Conservation (phyloP, 2,329 filamentous ascomycete species). For the Huntiella omanensis region DNA sequence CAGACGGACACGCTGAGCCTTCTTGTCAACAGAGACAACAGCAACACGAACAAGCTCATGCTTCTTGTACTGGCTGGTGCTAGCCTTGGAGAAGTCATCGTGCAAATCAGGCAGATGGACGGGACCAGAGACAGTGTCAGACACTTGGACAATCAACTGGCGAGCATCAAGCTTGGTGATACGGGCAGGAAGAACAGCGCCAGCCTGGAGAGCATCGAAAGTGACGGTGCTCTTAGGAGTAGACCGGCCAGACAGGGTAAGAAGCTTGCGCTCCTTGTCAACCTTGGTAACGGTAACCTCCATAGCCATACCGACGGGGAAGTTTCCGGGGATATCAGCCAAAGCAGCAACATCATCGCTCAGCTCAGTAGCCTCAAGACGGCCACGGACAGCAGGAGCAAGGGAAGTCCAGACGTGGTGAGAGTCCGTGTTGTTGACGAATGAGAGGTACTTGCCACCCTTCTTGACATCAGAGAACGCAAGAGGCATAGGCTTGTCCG, state of each 20-base stretch:
- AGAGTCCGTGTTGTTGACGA: constrained; percentile 73
- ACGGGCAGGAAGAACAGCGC: constrained; percentile 64
- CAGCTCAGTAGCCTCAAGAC: constrained; percentile 64
- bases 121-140: constrained; percentile 58
- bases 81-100: constrained; percentile 70
- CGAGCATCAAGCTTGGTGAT: constrained; percentile 75
- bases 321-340: constrained; percentile 56
- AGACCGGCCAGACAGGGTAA: constrained; percentile 48
- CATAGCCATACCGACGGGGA: constrained; percentile 77
- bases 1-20: constrained; percentile 68
- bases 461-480: constrained; percentile 53
- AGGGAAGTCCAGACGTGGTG: constrained; percentile 80
- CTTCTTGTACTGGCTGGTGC: constrained; percentile 56
- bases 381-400: constrained; percentile 70
- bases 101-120: constrained; percentile 67
- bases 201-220: constrained; percentile 53
- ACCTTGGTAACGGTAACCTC: constrained; percentile 61
- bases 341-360: constrained; percentile 71
- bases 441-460: constrained; percentile 58
- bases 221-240: constrained; percentile 28
- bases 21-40: constrained; percentile 57
- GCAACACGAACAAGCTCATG: constrained; percentile 81
- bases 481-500: constrained; percentile 29
- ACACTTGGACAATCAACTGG: constrained; percentile 69
- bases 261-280: constrained; percentile 50